Base-by-base conservation (phyloP, 2,329 filamentous ascomycete species). In the Fusarium tricinctum region DNA sequence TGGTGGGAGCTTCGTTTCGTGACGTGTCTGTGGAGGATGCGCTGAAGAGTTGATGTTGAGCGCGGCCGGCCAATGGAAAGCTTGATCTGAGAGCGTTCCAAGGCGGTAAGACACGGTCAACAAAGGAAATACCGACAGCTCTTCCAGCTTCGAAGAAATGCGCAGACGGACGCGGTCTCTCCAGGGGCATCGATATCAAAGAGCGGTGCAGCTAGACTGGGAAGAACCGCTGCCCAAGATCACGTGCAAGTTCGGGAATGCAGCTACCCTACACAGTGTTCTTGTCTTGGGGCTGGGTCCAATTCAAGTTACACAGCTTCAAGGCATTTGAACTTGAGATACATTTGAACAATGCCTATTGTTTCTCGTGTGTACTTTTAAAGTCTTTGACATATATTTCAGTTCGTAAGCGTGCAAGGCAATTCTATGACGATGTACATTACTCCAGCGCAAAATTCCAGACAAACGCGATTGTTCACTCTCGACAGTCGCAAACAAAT, bases 11-110 rank as follows among this genome's bases (percentile, higher is more conserved):
- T 69, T 69, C 66, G 57, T 54, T 63, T 39, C 33, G 66, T 69
- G 66, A 69, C 62, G 66, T 69, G 66, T 69, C 66, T 53, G 66
- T 63, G 57, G 66, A 67, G 62, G 66, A 63, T 63, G 63, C 48
- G 64, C 58, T 63, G 48, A 58, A 63, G 20, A 33, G 35, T 45
- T 28, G 48, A 40, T 66, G 53, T 40, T 28, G 38, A 33, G 28
- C 39, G 38, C 38, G 35, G 40, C 22, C 28, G 20, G 23, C 62
- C 57, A 69, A 69, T 69, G 30, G 35, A 40, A 28, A 22, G 49
- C 30, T 43, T 35, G 19, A 23, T 48, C 40, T 23, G 20, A 19
- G 22, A 32, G 19, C 22, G 20, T 50, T 59, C 42, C 44, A 22
- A 44, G 42, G 60, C 47, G 56, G 65, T 58, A 69, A 48, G 44